Evolutionary conservation across 2,329 filamentous ascomycete species (phyloP), one percentile per base, ranked within the genome.

Genomic region (Colletotrichum aenigma): DNA sequence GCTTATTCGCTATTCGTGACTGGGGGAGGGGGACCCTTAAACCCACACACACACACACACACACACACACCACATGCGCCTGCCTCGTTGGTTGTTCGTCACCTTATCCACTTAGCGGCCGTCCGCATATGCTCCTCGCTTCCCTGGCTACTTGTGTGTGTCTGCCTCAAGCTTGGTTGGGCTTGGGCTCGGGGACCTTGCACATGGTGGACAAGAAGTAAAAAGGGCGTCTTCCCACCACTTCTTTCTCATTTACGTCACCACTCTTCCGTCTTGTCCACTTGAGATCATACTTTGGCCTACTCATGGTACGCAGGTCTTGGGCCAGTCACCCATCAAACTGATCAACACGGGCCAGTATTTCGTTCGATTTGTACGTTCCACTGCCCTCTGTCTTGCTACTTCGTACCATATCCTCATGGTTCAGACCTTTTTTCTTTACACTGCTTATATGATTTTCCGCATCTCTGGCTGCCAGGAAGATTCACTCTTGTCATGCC

Each of bases 401-500:
- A 61, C 10, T 8, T 34, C 18, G 3, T 61, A 16, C 55, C n/a
- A 21, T 52, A 24, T 60, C 21, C 26, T 18, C 34, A 60, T 26
- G 36, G 38, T 60, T 18, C 28, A 69, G n/a, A 36, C 58, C 12
- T 32, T 30, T n/a, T n/a, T 34, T 32, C 43, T 43, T 72, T 56
- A 34, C 28, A 43, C 32, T 69, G 30, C 28, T 60, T 74, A 18
- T 68, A 55, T 55, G 10, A 68, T 68, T 75, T 65, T 66, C 30
- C 28, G 67, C 36, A 6, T 48, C 70, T 69, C 58, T 36, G 30
- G 18, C 28, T 43, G 10, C 13, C 58, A 73, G 26, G 60, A 34
- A 60, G 34, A 34, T 65, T 68, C 56, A 18, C 67, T 74, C 60
- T 21, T 74, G 66, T 65, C 64, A 68, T 65, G 70, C 65, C 38